phyloP scores from a whole-genome alignment of 495 filamentous ascomycete species.

The Lasiosphaeria hispida region DNA sequence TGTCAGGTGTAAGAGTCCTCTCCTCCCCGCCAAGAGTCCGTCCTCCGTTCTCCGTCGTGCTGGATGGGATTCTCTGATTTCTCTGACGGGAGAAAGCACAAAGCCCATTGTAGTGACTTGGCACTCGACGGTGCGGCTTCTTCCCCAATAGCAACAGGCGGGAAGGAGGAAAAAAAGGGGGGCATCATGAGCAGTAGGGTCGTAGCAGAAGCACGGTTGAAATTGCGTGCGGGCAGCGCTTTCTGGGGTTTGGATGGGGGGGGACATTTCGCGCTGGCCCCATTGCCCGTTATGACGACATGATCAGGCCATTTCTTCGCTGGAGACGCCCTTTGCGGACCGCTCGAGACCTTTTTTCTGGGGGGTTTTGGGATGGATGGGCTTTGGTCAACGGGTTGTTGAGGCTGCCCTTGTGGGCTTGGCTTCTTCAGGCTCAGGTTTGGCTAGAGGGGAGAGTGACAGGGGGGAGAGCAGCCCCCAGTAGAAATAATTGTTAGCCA shows the following conservation, averaged over 20 bases:
- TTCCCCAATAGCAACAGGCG: background rate
- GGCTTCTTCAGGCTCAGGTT: no score
- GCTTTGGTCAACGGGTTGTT: background rate
- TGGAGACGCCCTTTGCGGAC: background rate
- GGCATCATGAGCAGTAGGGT: no score
- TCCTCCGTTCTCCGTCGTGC: background rate
- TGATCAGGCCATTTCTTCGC: slow-evolving; percentile 24
- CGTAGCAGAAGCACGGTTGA: no score
- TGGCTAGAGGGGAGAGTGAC: no score
- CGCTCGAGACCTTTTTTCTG: background rate
- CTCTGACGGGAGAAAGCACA: background rate
- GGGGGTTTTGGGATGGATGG: no score
- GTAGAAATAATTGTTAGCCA: slow-evolving; percentile 21
- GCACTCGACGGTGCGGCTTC: no score
- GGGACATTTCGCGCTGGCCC: no score
- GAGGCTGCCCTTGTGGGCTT: background rate
- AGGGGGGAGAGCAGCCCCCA: background rate
- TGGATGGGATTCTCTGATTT: background rate
- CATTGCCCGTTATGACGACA: slow-evolving; percentile 20
- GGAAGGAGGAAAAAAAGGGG: background rate
- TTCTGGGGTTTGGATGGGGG: no score
- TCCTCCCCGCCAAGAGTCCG: background rate
- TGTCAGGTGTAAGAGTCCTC: no score
- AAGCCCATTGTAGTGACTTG: no score
- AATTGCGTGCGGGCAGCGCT: no score